Conservation (phyloP, 345 rosid species). For the Sonneratia alba region DNA sequence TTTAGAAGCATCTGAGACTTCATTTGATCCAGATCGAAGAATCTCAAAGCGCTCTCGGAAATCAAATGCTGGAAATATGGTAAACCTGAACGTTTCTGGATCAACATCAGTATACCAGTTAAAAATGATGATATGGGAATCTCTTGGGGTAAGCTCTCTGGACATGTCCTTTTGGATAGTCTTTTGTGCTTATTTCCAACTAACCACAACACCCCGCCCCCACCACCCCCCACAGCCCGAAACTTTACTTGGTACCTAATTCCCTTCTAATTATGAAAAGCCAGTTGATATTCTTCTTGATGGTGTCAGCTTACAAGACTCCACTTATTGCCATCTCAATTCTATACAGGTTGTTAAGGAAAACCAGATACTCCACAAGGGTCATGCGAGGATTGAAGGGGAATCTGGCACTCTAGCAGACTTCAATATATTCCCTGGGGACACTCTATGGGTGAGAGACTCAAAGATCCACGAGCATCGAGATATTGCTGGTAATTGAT, state of each 20-base stretch:
- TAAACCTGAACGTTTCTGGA: conserved; percentile 80
- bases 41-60: conserved; percentile 81
- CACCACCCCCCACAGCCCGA: too few relatives aligned
- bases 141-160: conserved; percentile 73
- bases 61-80: conserved; percentile 58
- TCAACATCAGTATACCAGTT: conserved; percentile 79
- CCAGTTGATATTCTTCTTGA: neutral
- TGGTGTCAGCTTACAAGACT: neutral
- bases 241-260: neutral
- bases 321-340: neutral
- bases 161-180: neutral
- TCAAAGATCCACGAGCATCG: conserved; percentile 89
- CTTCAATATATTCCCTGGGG: conserved; percentile 88
- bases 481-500: conserved; percentile 81
- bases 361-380: conserved; percentile 89
- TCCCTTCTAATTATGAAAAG: neutral
- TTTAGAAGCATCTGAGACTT: conserved; percentile 63
- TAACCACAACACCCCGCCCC: neutral
- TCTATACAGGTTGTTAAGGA: conserved; percentile 79
- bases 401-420: conserved; percentile 96
- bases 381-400: conserved; percentile 59
- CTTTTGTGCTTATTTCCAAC: neutral
- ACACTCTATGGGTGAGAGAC: conserved; percentile 95
- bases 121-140: conserved; percentile 99
- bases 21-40: conserved; percentile 66